Evolutionary conservation across 176 grass and related monocot genomes (phyloP).

Genomic region (Aegilops longissima): DNA sequence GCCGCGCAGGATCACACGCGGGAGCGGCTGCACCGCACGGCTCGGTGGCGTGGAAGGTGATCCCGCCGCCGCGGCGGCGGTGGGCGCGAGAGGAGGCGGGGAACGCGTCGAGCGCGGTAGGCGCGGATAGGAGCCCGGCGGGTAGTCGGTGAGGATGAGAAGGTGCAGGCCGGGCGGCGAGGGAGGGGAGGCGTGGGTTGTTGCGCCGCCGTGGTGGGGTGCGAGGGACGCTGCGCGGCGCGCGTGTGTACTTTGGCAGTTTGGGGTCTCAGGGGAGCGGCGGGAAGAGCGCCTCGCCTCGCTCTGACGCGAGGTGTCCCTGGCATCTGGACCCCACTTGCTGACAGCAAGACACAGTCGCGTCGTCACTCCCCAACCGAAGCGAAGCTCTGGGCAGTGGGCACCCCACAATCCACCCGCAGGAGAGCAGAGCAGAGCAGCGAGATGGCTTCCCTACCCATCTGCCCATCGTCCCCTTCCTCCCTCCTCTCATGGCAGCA

Average conservation of each 20-base stretch:
- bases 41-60: not conserved
- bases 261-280: slow-evolving; percentile 7
- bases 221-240: not conserved
- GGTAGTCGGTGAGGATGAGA: not conserved
- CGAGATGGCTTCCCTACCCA: slow-evolving; percentile 40
- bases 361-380: slow-evolving; percentile 7
- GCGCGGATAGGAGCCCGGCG: not conserved
- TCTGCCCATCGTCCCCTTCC: slow-evolving; percentile 43
- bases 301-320: not conserved
- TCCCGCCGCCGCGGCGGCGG: not conserved
- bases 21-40: not conserved
- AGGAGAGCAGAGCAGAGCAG: not conserved
- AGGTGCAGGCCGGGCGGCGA: not conserved
- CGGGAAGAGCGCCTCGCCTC: slow-evolving; percentile 21
- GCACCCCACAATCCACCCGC: slow-evolving; percentile 29
- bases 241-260: not conserved
- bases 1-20: no score
- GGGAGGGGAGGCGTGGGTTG: not conserved
- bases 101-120: not conserved
- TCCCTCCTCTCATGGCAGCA: slow-evolving; percentile 41
- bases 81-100: not conserved
- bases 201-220: not conserved
- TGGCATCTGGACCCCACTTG: slow-evolving; percentile 16
- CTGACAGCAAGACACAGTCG: not conserved
- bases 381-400: not conserved